phyloP scores from a whole-genome alignment of 257 asterid species.

The Nicotiana noctiflora region DNA sequence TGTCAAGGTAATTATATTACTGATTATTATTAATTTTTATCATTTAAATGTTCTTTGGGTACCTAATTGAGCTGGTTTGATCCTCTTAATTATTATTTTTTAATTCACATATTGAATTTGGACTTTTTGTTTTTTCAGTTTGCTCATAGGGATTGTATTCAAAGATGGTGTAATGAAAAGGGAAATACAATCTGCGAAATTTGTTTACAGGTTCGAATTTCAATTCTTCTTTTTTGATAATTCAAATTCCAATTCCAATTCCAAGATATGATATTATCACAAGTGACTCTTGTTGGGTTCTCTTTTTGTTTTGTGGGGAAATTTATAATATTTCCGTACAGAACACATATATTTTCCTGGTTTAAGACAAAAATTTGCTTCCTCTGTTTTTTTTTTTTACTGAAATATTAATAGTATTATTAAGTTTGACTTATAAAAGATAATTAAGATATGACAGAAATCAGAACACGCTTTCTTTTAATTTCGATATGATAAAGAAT shows the following conservation, averaged over 20 bases:
- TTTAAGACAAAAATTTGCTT: neutral
- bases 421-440: neutral
- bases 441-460: neutral
- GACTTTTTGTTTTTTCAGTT: slow-evolving; percentile 23
- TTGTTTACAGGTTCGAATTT: slow-evolving; percentile 59
- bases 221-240: neutral
- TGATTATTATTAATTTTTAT: neutral
- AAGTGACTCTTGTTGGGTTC: neutral
- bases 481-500: neutral
- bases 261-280: neutral
- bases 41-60: neutral
- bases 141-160: slow-evolving; percentile 92
- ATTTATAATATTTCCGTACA: neutral
- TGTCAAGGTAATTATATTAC: slow-evolving; percentile 41
- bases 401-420: neutral
- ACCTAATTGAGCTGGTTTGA: neutral
- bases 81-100: neutral
- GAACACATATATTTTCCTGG: neutral
- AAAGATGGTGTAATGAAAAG: slow-evolving; percentile 94
- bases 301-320: neutral
- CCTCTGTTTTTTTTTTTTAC: neutral
- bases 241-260: neutral
- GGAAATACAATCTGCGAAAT: slow-evolving; percentile 82
- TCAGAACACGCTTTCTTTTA: neutral
- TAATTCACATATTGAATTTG: neutral